Evolutionary conservation across 768 basidiomycete genomes (phyloP).

Genomic region (Favolaschia claudopus): DNA sequence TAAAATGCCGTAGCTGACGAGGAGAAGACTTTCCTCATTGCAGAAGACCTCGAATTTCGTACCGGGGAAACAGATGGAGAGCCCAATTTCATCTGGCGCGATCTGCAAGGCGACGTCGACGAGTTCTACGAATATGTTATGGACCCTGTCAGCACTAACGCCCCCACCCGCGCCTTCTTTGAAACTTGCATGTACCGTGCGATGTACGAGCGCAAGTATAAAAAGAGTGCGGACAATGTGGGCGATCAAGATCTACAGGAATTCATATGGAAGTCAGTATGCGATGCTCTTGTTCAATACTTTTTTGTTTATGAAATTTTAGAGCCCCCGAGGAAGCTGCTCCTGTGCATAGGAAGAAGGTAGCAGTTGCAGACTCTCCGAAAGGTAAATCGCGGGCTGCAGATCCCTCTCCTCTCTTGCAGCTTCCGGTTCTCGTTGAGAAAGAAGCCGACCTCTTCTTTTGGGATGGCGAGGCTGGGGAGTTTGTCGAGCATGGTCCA

Average conservation of each 20-base stretch:
- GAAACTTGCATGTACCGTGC: conserved; percentile 95
- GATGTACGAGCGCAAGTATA: conserved; percentile 95
- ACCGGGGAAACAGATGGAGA: conserved; percentile 77
- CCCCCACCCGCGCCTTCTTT: conserved; percentile 86
- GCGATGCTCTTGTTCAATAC: neutral
- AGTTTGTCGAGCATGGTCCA: conserved; percentile 61
- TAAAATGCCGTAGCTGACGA: conserved; percentile 74
- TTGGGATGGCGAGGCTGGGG: conserved; percentile 61
- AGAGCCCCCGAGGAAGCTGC: conserved; percentile 43
- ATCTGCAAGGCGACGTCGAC: conserved; percentile 89
- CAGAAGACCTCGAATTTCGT: conserved; percentile 89
- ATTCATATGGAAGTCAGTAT: conserved; percentile 81
- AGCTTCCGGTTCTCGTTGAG: conserved; percentile 37
- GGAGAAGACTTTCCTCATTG: conserved; percentile 91
- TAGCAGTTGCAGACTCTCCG: neutral
- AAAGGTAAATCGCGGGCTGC: conserved; percentile 17
- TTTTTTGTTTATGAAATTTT: neutral
- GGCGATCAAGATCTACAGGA: conserved; percentile 74
- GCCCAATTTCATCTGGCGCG: conserved; percentile 89
- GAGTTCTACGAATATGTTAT: conserved; percentile 95
- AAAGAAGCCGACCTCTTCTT: conserved; percentile 65
- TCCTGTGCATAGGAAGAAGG: conserved; percentile 31
- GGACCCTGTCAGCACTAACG: conserved; percentile 76
- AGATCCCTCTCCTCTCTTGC: conserved; percentile 20
- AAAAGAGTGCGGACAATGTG: conserved; percentile 70